phyloP scores from a whole-genome alignment of 1,139 yeast species.

The Meyerozyma sp. region DNA sequence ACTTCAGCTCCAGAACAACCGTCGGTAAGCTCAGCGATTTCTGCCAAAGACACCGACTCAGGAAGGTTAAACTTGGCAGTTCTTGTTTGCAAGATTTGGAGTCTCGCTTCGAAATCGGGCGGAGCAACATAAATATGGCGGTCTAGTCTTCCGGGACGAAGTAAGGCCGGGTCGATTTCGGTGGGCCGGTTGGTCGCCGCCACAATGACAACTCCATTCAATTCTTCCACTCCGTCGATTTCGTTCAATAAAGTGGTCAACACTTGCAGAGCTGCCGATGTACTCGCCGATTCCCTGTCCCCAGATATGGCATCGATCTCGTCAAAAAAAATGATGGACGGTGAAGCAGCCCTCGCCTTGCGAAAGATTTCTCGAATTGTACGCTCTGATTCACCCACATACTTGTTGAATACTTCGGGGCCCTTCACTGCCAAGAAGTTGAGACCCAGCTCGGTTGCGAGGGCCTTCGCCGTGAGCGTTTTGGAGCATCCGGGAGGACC shows the following conservation, averaged over 20 bases:
- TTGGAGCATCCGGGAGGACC: conserved; percentile 99
- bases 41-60: conserved; percentile 39
- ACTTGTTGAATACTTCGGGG: conserved; percentile 89
- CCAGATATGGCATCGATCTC: conserved; percentile 91
- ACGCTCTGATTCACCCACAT: conserved; percentile 90
- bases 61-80: conserved; percentile 52
- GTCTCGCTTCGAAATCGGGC: conserved; percentile 75
- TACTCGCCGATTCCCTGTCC: conserved; percentile 53
- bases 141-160: conserved; percentile 92
- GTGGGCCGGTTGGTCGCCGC: conserved; percentile 97
- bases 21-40: conserved; percentile 61
- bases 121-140: conserved; percentile 90
- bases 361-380: conserved; percentile 85
- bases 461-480: conserved; percentile 88
- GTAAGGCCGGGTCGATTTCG: conserved; percentile 82
- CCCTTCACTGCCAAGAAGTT: conserved; percentile 93
- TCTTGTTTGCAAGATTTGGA: conserved; percentile 67
- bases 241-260: conserved; percentile 86
- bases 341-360: conserved; percentile 90
- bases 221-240: conserved; percentile 92
- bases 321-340: conserved; percentile 88
- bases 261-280: conserved; percentile 79
- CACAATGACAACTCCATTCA: conserved; percentile 85
- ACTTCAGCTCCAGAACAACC: conserved; percentile 98
- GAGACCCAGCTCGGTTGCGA: conserved; percentile 91